These are phyloP conservation scores for Boletellus deceptivus DNA, from an alignment of 1,284 basidiomycete genomes.

Conservation along the genomic window DNA sequence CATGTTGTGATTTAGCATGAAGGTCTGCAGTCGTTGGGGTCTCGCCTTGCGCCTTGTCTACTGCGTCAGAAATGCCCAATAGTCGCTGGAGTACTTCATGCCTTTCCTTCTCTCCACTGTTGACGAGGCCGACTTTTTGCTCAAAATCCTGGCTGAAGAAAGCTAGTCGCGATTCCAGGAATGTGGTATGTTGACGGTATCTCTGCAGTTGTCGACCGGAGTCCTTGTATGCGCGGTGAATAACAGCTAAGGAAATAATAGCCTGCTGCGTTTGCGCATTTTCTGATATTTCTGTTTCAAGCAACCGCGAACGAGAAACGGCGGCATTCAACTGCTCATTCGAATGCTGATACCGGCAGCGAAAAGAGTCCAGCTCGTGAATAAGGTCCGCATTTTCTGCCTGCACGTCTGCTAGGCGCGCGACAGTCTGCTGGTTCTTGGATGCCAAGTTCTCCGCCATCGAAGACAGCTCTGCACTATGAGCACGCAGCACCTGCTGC, in stretches of 20 bases:
- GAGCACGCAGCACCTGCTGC: constrained; percentile 3
- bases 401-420: constrained; percentile 16
- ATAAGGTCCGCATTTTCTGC: constrained; percentile 16
- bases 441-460: constrained; percentile 14
- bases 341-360: constrained; percentile 10
- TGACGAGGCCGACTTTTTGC: too few relatives aligned
- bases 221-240: constrained; percentile 23
- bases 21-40: constrained; percentile 3
- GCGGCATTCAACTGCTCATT: constrained; percentile 8
- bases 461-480: constrained; percentile 20
- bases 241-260: constrained; percentile 34
- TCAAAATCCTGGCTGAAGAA: constrained; percentile 1
- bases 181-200: constrained; percentile 3
- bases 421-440: constrained; percentile 12
- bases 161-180: constrained; percentile 21
- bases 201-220: constrained; percentile 12
- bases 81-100: constrained; percentile 8
- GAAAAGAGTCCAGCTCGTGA: constrained; percentile 15
- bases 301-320: constrained; percentile 7
- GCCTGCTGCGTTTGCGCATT: constrained; percentile 25
- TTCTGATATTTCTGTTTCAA: constrained; percentile 10
- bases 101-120: constrained; percentile 6
- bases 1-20: not conserved
- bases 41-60: constrained; percentile 18
- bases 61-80: constrained; percentile 1